These are phyloP conservation scores for Wickerhamomyces strasburgensis DNA, from an alignment of 805 yeast species.

Conservation along the genomic window DNA sequence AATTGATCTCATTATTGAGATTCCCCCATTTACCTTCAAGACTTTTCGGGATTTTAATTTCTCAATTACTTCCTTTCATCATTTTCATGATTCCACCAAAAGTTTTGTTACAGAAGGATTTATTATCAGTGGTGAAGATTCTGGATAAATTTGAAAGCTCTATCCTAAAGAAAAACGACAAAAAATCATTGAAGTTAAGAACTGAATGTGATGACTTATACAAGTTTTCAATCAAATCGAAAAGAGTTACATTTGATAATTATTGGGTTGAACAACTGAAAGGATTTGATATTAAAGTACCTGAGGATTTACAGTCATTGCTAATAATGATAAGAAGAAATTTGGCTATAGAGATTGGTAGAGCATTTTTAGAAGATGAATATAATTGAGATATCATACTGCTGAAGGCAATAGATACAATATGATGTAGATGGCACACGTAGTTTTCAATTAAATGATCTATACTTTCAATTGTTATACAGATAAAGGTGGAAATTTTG, in stretches of 20 bases:
- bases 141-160: slow-evolving; percentile 20
- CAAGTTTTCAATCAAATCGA: slow-evolving; percentile 11
- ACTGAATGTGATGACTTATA: slow-evolving; percentile 20
- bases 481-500: too few relatives aligned
- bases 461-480: too few relatives aligned
- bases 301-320: slow-evolving; percentile 14
- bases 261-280: slow-evolving; percentile 21
- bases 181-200: slow-evolving; percentile 12
- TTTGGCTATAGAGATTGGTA: slow-evolving; percentile 22
- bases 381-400: slow-evolving; percentile 1
- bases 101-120: slow-evolving; percentile 17
- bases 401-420: background rate
- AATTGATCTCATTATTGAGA: slow-evolving; percentile 36
- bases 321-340: slow-evolving; percentile 20
- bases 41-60: slow-evolving; percentile 42
- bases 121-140: slow-evolving; percentile 17
- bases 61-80: slow-evolving; percentile 44
- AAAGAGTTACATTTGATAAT: slow-evolving; percentile 1
- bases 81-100: slow-evolving; percentile 18
- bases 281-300: slow-evolving; percentile 16
- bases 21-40: slow-evolving; percentile 51
- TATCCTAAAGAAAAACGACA: slow-evolving; percentile 4
- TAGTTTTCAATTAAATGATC: too few relatives aligned
- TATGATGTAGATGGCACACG: too few relatives aligned
- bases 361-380: slow-evolving; percentile 21